phyloP scores from a whole-genome alignment of 176 grass and related monocot species.

The Typha latifolia region DNA sequence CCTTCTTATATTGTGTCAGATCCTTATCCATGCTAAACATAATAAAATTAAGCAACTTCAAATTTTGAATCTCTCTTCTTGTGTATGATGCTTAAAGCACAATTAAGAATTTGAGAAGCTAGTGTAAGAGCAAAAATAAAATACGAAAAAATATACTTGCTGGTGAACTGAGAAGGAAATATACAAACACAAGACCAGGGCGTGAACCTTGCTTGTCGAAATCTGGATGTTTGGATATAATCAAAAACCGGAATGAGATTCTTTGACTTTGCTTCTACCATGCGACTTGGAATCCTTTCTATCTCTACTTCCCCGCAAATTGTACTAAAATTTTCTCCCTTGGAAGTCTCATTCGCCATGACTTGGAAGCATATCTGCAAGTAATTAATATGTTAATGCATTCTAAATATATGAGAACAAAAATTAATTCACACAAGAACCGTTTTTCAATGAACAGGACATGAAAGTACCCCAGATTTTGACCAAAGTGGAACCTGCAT shows the following conservation, averaged over 20 bases:
- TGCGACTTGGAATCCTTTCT: slow-evolving; percentile 43
- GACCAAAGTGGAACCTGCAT: slow-evolving; percentile 55
- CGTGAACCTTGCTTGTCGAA: slow-evolving; percentile 54
- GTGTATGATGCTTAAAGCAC: too few relatives aligned
- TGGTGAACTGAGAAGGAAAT: too few relatives aligned
- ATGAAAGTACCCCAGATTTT: slow-evolving; percentile 64
- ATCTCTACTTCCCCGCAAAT: slow-evolving; percentile 61
- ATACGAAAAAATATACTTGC: too few relatives aligned
- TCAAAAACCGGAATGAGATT: slow-evolving; percentile 86
- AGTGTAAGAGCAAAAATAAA: too few relatives aligned
- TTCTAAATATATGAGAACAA: slow-evolving; percentile 14
- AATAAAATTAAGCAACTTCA: too few relatives aligned
- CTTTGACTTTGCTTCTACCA: slow-evolving; percentile 63
- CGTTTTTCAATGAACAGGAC: neutral
- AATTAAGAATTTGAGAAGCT: too few relatives aligned
- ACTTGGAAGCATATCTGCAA: slow-evolving; percentile 78
- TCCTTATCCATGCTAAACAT: too few relatives aligned
- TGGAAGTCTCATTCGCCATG: slow-evolving; percentile 33
- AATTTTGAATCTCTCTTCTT: too few relatives aligned
- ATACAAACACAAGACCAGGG: neutral
- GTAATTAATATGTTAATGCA: slow-evolving; percentile 9
- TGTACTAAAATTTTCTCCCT: slow-evolving; percentile 10
- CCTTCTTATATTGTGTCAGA: too few relatives aligned
- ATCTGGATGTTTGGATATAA: slow-evolving; percentile 48
- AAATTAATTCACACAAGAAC: neutral